phyloP scores from a whole-genome alignment of 164 flowering plant genomes.

The Taxillus chinensis region DNA sequence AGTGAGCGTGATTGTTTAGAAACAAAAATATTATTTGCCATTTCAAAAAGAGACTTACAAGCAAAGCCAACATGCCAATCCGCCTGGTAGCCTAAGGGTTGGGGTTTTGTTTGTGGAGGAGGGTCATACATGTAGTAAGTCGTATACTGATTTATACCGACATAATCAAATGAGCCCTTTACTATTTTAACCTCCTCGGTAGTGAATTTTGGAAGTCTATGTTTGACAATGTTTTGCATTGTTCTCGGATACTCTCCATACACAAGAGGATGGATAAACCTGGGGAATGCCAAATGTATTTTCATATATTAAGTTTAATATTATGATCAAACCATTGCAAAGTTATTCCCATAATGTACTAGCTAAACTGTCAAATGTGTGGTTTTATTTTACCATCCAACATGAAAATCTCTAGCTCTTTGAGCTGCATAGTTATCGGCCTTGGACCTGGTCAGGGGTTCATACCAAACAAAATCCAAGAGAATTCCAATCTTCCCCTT shows the following conservation, averaged over 20 bases:
- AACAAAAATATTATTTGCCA: too few species aligned
- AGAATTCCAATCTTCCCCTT: constrained; percentile 68
- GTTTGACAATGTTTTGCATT: constrained; percentile 44
- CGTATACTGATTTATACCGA: constrained; percentile 66
- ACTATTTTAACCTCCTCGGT: constrained; percentile 46
- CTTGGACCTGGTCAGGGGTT: constrained; percentile 45
- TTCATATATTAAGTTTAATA: too few species aligned
- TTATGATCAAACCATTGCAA: too few species aligned
- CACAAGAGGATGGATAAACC: constrained; percentile 66
- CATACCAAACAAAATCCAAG: constrained; percentile 72
- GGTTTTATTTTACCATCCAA: constrained; percentile 45
- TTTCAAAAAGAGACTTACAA: constrained; percentile 26
- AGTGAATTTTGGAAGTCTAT: constrained; percentile 55
- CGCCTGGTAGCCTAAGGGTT: constrained; percentile 31
- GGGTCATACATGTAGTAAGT: constrained; percentile 51
- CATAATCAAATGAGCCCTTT: constrained; percentile 51
- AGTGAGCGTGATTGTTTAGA: too few species aligned
- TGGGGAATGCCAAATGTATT: constrained; percentile 1
- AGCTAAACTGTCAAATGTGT: too few species aligned
- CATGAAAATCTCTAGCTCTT: constrained; percentile 65
- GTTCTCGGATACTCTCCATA: constrained; percentile 63
- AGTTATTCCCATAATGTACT: too few species aligned
- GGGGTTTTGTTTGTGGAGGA: constrained; percentile 12
- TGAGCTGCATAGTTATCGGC: constrained; percentile 63
- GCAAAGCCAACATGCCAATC: constrained; percentile 60